A percentile compares a stretch with the other conserved stretches of the same genome.
phyloP scores from a whole-genome alignment of 495 filamentous ascomycete genomes.

The Hamigera avellanea region DNA sequence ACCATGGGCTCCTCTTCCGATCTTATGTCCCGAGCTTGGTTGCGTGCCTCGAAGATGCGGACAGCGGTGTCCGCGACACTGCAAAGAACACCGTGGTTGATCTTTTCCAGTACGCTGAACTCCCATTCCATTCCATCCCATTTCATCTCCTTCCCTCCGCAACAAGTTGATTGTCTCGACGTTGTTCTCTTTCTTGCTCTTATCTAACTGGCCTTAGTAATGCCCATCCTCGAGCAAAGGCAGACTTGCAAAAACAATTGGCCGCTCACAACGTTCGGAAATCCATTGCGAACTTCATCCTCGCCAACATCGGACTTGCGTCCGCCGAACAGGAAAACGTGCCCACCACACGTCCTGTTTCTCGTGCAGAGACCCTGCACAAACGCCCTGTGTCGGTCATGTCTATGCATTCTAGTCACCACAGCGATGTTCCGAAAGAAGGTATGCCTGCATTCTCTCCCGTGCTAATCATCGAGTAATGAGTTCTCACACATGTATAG shows the following conservation, averaged over 20 bases:
- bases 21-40: conserved; percentile 73
- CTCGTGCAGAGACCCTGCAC: conserved; percentile 30
- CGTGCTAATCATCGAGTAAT: too few relatives aligned
- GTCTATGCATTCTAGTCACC: conserved; percentile 18
- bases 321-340: conserved; percentile 14
- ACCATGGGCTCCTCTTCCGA: conserved; percentile 66
- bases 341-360: conserved; percentile 23
- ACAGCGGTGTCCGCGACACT: conserved; percentile 69
- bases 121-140: too few relatives aligned
- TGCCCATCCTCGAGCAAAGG: conserved; percentile 72
- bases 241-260: conserved; percentile 75
- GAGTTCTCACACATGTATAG: background rate
- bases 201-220: conserved; percentile 34
- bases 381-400: conserved; percentile 13
- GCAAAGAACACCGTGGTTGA: conserved; percentile 75
- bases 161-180: too few relatives aligned
- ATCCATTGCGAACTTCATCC: conserved; percentile 69
- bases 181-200: conserved; percentile 1
- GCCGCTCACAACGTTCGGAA: conserved; percentile 68
- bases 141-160: too few relatives aligned
- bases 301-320: conserved; percentile 53
- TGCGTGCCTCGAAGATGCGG: conserved; percentile 78
- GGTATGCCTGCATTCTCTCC: conserved; percentile 6
- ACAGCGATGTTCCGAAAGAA: conserved; percentile 8
- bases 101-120: conserved; percentile 78